Percentiles rank a stretch among this genome's conserved stretches.
phyloP scores from a whole-genome alignment of 2,329 filamentous ascomycete species.

The Hypoxylon sp. region DNA sequence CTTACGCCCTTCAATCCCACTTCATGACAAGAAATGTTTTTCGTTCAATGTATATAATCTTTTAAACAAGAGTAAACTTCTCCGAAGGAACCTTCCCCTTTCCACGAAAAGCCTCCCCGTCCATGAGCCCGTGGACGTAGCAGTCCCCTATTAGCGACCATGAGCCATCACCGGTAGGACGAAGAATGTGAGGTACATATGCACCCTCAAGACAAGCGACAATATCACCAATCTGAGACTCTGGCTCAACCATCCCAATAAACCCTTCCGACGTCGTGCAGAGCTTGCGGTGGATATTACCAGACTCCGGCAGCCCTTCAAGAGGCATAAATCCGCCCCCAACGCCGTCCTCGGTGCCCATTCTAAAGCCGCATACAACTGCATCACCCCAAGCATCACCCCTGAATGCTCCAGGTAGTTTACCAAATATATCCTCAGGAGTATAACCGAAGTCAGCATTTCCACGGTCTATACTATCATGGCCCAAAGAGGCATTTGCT shows the following conservation, averaged over 20 bases:
- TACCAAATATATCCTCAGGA: neutral
- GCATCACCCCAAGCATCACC: too few species aligned
- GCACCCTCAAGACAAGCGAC: neutral
- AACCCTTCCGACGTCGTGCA: neutral
- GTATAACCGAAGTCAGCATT: neutral
- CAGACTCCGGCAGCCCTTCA: neutral
- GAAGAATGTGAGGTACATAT: neutral
- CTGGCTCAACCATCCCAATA: neutral
- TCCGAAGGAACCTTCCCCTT: neutral
- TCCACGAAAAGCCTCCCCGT: neutral
- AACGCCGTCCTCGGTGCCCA: too few species aligned
- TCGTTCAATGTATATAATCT: neutral
- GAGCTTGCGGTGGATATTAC: neutral
- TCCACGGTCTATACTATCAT: neutral
- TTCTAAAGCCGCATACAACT: too few species aligned
- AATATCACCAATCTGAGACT: neutral
- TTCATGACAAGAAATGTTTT: too few species aligned
- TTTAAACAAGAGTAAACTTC: neutral
- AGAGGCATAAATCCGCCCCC: too few species aligned
- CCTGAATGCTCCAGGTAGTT: neutral
- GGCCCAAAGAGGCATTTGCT: neutral
- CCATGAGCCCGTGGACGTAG: neutral
- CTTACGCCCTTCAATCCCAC: too few species aligned
- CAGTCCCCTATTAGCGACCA: neutral
- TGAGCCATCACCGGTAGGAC: neutral